Base-by-base conservation (phyloP, 73 alveolate genomes). In the Paramecium pentaurelia region DNA sequence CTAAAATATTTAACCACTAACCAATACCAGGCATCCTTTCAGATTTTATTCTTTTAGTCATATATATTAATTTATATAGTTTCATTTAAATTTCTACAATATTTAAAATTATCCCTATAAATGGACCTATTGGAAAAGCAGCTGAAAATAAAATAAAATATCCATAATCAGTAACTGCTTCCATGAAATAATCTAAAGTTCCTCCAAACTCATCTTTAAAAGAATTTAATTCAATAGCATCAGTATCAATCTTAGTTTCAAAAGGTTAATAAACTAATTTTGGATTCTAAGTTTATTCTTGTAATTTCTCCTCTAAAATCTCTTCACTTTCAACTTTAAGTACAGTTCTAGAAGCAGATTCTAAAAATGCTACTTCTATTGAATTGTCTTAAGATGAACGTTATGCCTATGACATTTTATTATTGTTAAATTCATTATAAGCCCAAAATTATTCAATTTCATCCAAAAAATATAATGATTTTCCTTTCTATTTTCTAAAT, bases 111-210 rank as follows among this genome's bases (percentile, higher is more conserved):
- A 73, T 37, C 25, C 96, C 96, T 25, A 96, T 47, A 71, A 95
- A 44, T 8, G 97, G 97, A 11, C 95, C 95, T 8, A 93, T 71
- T 8, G 98, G 97, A 83, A 96, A 95, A 14, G 98, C 97, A 22
- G 96, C 87, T 14, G 97, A 95, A 86, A 96, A 96, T 11, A 96
- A 94, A 12, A 93, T 88, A 60, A 92, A 77, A 60, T 96, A 96
- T 0, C 99, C 99, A 70, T 58, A 92, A 60, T 95, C 94, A 34
- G 90, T 91, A 64, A 96, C 68, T 27, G 95, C 86, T 58, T 96
- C 99, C 80, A 92, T 77, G 64, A 93, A 96, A 58, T 94, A 93
- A 85, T 92, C 90, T 25, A 86, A 71, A 25, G 95, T 86, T 3
- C 89, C 93, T 64, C 68, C 93, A 75, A 85, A 92, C 7, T 85